Base-by-base conservation (phyloP, 257 asterid species). In the Primulina tabacum region DNA sequence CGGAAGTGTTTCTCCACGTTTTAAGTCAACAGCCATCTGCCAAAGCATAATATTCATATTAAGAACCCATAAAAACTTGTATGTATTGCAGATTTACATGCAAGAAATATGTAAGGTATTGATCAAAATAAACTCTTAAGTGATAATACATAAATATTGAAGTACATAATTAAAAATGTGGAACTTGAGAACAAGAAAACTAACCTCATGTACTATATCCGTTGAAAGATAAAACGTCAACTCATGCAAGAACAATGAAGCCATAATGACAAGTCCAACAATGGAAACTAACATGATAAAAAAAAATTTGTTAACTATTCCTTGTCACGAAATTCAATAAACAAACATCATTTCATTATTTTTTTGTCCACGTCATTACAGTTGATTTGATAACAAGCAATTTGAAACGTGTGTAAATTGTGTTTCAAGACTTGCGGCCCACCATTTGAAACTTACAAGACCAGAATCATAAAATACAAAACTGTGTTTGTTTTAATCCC, bases 1-100 rank as follows among this genome's bases (percentile, higher is more conserved):
- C 8, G 99, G 99, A 65, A 94, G 93, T 29, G 90, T 94, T 83
- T 91, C 97, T 68, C 99, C 97, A 38, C 97, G 97, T 76, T 86
- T 88, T 68, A 87, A 82, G 78, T 94, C 99, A 78, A 94, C 99
- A 71, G 89, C 79, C 99, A 94, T 91, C 99, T 94, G 94, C 50
- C 73, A 81, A 71, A 47, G 61, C 57, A 73, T 53, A 69, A 71
- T 66, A 63, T 29, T 60, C 65, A 70, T 17, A 32, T 8, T 64
- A 62, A 71, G 62, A 71, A 63, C 64, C 68, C 58, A 64, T 55
- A 66, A 24, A 43, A 68, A 62, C 16, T 17, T 56, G 33, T 14
- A 56, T 26, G 53, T 29, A 12, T 5, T 66, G 37, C 6, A 21
- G 66, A 14, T 62, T 69, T 14, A 62, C 28, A 67, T 8, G 17